Base-by-base conservation (phyloP, 2,329 filamentous ascomycete species). In the Sporothrix globosa region DNA sequence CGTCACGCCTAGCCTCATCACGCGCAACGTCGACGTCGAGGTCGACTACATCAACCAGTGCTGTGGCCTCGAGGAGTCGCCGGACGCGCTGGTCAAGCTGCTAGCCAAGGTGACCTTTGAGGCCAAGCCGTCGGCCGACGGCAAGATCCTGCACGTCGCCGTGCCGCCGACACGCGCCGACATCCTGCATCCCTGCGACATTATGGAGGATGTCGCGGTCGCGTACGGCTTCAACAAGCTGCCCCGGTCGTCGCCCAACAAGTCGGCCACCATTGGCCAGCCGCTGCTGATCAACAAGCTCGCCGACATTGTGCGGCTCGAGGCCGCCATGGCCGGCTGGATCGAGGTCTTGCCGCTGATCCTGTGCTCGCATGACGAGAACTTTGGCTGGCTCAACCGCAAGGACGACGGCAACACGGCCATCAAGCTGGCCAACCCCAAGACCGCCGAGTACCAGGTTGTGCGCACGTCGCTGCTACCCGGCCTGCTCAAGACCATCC, bases 161-260 rank as follows among this genome's bases (percentile, higher is more conserved):
- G 88, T 98, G 30, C 96, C 96, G 10, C 88, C 94, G 44, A 98
- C 94, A 61, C 89, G 96, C 73, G 95, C 96, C 63, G 96, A 99
- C 80, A 91, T 99, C 54, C 89, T 99, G 44, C 96, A 99, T 81
- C 92, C 97, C 78, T 96, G 93, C 76, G 96, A 99, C 79, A 92
- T 99, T 75, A 99, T 99, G 95, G 96, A 99, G 82, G 96, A 99
- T 78, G 90, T 96, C 24, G 96, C 93, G 53, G 96, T 99, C 74
- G 93, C 93, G 68, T 97, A 98, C 80, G 96, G 96, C 74, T 99
- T 97, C 87, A 99, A 99, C 85, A 93, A 92, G 73, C 90, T 99
- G 21, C 94, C 95, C 0, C 90, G 93, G 68, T 89, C 91, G 65
- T 93, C 95, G 77, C 93, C 94, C 10, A 93, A 90, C 80, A 94